Evolutionary conservation across 176 grass and related monocot genomes (phyloP), one percentile per base, ranked within the genome.

Genomic region (Tillandsia leiboldiana): DNA sequence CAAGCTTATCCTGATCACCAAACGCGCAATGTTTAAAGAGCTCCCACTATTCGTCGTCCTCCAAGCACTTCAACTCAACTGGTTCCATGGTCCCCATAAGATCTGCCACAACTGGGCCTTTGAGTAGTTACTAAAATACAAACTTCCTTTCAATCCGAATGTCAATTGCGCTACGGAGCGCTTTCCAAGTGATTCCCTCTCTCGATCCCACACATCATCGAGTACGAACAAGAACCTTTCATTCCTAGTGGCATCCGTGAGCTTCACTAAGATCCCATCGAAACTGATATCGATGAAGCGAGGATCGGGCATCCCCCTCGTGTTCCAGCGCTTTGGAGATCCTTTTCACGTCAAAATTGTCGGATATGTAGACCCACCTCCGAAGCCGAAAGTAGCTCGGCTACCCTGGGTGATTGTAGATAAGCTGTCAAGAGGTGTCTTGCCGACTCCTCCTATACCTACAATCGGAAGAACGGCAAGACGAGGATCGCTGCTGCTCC

Each of bases 401-500:
- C 27, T 2, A 81, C 78, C 1, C 13, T 0, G 48, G 26, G 7
- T 74, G 2, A 54, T 74, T 79, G 63, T 65, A 79, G 2, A 80
- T 23, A 18, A 72, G 48, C 33, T 68, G 50, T 10, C 78, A 9
- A 80, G 24, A 18, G 71, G 56, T 50, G 78, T 73, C 58, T 79
- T 80, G 1, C 78, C 70, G 15, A 73, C 63, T 27, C 78, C 78
- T 1, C 78, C 71, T 1, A 80, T 74, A 1, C 77, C 77, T 20
- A 71, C 13, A 3, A 79, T 79, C 10, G 77, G 33, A 42, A 42
- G 33, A 42, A 42, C 50, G 42, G 72, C 9, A 49, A 79, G 68
- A 11, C 22, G 17, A 14, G 64, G 69, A 56, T 63, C 49, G 48
- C 29, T 9, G 3, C 51, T 33, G 1, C 10, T 69, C 65, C 8